A percentile compares a stretch with the other conserved stretches of the same genome.
Evolutionary conservation across 192 early-diverging fungal species (phyloP).

Genomic region (Paraglomus occultum): DNA sequence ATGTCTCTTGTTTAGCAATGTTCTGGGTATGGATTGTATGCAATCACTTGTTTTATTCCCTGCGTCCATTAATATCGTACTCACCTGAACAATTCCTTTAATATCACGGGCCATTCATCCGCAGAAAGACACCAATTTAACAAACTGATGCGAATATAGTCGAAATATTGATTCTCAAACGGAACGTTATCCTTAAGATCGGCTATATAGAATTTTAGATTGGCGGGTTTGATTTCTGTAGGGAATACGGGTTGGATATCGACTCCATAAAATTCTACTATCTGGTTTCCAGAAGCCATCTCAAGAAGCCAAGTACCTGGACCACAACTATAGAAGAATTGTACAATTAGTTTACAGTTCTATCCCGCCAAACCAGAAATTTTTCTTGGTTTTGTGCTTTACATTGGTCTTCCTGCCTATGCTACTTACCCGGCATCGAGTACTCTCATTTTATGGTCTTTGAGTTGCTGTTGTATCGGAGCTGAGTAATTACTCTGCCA

Average conservation of each 20-base stretch:
- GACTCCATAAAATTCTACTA: conserved; percentile 36
- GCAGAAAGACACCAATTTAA: background rate
- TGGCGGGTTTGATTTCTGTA: conserved; percentile 39
- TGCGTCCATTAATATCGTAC: background rate
- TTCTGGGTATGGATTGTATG: too few species aligned
- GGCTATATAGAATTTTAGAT: conserved; percentile 36
- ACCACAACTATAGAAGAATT: conserved; percentile 32
- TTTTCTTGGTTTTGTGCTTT: too few species aligned
- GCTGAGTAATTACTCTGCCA: conserved; percentile 15
- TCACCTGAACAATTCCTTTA: conserved; percentile 10
- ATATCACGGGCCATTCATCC: background rate
- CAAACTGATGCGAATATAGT: conserved; percentile 7
- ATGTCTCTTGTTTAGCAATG: too few species aligned
- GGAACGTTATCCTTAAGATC: conserved; percentile 20
- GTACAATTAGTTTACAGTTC: too few species aligned
- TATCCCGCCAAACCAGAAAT: too few species aligned
- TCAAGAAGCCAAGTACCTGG: conserved; percentile 44
- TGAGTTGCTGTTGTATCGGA: background rate
- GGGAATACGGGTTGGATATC: conserved; percentile 40
- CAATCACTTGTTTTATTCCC: too few species aligned
- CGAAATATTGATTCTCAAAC: background rate
- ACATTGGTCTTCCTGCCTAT: too few species aligned
- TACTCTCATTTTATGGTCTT: background rate
- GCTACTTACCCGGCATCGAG: conserved; percentile 6
- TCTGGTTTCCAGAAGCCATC: conserved; percentile 39